A percentile compares a stretch with the other conserved stretches of the same genome.
Evolutionary conservation across 345 rosid genomes (phyloP).

Genomic region (Bruguiera sexangula): DNA sequence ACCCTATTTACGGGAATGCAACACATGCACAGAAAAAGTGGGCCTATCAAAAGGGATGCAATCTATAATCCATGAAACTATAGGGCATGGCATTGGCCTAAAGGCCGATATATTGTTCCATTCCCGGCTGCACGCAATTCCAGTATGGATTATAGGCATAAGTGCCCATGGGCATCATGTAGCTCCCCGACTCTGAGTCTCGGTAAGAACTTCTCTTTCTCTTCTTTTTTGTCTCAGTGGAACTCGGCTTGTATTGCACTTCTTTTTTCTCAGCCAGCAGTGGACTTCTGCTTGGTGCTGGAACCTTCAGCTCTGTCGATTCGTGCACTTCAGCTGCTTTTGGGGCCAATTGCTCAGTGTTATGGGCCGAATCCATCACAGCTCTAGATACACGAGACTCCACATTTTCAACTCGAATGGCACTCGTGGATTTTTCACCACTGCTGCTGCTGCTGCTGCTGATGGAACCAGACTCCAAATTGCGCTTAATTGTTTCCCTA

Average conservation of each 20-base stretch:
- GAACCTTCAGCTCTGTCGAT: constrained; percentile 62
- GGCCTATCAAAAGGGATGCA: constrained; percentile 58
- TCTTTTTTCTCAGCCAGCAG: constrained; percentile 23
- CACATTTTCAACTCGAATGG: constrained; percentile 80
- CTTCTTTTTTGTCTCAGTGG: constrained; percentile 71
- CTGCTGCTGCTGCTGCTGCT: constrained; percentile 42
- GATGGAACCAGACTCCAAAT: constrained; percentile 66
- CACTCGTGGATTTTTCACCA: constrained; percentile 77
- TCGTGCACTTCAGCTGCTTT: constrained; percentile 37
- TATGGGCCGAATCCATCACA: too few species aligned
- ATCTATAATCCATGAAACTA: constrained; percentile 46
- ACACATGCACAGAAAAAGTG: too few species aligned
- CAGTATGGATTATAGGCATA: constrained; percentile 66
- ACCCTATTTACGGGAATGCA: too few species aligned
- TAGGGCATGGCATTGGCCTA: constrained; percentile 51
- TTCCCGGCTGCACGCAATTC: constrained; percentile 70
- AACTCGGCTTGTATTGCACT: constrained; percentile 30
- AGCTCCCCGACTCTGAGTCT: constrained; percentile 47
- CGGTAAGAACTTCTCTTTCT: constrained; percentile 56
- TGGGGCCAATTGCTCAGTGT: too few species aligned
- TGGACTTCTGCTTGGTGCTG: constrained; percentile 56
- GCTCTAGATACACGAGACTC: constrained; percentile 53
- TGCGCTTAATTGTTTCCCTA: constrained; percentile 86
- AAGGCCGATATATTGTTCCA: constrained; percentile 56
- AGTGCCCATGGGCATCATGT: constrained; percentile 72